These are phyloP conservation scores for Fennellomyces sp. DNA, from an alignment of 371 early-diverging fungal genomes.

Conservation along the genomic window DNA sequence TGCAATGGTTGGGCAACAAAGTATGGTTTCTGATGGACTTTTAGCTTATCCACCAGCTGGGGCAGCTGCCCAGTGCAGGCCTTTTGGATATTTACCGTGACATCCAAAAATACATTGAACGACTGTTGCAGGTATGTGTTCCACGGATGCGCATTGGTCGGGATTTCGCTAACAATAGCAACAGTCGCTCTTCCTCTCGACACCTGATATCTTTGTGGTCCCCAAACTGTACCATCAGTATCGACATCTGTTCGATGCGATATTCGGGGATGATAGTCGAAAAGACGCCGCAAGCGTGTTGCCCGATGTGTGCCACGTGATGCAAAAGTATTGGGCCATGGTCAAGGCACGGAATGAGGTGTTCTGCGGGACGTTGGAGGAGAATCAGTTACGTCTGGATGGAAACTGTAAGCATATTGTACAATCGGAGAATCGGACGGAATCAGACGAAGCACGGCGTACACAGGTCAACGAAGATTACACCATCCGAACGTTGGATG, in stretches of 20 bases:
- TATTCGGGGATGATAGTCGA: slow-evolving; percentile 30
- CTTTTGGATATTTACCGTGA: slow-evolving; percentile 4
- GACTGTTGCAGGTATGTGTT: slow-evolving; percentile 56
- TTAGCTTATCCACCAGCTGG: slow-evolving; percentile 11
- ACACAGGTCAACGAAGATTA: slow-evolving; percentile 37
- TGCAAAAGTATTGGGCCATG: slow-evolving; percentile 45
- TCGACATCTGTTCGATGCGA: slow-evolving; percentile 33
- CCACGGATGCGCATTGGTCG: too few species aligned
- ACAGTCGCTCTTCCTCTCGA: slow-evolving; percentile 61
- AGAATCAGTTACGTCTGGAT: slow-evolving; percentile 23
- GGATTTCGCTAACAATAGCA: too few species aligned
- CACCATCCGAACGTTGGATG: slow-evolving; percentile 41
- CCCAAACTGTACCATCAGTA: slow-evolving; percentile 57
- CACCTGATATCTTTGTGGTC: slow-evolving; percentile 70
- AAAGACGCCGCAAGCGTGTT: slow-evolving; percentile 10
- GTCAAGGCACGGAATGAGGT: slow-evolving; percentile 51
- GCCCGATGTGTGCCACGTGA: slow-evolving; percentile 30
- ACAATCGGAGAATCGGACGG: background rate
- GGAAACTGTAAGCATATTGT: slow-evolving; percentile 3
- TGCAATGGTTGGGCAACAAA: too few species aligned
- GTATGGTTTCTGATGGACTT: too few species aligned
- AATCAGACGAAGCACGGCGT: background rate
- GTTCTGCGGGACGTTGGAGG: slow-evolving; percentile 45
- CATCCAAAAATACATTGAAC: slow-evolving; percentile 46
- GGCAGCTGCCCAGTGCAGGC: slow-evolving; percentile 2